Evolutionary conservation across 1,284 basidiomycete species (phyloP).

Genomic region (Butyriboletus appendiculatus): DNA sequence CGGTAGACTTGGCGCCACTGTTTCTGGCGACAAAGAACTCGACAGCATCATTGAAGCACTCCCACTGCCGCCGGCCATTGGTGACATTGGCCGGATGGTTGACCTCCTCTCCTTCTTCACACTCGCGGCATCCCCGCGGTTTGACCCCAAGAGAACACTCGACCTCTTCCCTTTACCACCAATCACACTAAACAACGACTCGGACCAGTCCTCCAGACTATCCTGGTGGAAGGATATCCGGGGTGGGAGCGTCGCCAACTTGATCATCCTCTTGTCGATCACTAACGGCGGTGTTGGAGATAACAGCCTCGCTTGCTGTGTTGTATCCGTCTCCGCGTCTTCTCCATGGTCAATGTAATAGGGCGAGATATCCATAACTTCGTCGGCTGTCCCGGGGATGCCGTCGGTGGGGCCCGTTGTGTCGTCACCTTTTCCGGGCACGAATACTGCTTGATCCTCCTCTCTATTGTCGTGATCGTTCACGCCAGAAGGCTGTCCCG

Average conservation of each 20-base stretch:
- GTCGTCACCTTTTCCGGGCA: not conserved
- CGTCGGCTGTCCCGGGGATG: conserved; percentile 27
- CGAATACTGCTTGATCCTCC: conserved; percentile 3
- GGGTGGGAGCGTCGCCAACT: conserved; percentile 43
- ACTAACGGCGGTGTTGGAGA: conserved; percentile 27
- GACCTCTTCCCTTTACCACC: conserved; percentile 19
- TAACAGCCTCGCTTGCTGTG: conserved; percentile 6
- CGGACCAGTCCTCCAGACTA: conserved; percentile 36
- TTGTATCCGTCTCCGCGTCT: conserved; percentile 6
- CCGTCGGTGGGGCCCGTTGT: not conserved
- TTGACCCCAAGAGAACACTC: conserved; percentile 9
- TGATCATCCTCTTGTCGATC: conserved; percentile 32
- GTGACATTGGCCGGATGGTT: conserved; percentile 16
- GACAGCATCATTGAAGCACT: not conserved
- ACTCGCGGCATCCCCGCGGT: not conserved
- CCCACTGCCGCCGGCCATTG: not conserved
- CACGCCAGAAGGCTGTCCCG: conserved; percentile 8
- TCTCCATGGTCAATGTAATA: conserved; percentile 14
- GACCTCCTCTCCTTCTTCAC: conserved; percentile 14
- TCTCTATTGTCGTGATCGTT: not conserved
- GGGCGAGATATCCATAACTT: conserved; percentile 32
- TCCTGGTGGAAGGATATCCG: conserved; percentile 53
- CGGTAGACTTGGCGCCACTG: conserved; percentile 9
- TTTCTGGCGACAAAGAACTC: conserved; percentile 1
- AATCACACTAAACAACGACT: conserved; percentile 31